Conservation (phyloP, 1,139 yeast genomes). For the Zygosaccharomyces pseudobailii region DNA sequence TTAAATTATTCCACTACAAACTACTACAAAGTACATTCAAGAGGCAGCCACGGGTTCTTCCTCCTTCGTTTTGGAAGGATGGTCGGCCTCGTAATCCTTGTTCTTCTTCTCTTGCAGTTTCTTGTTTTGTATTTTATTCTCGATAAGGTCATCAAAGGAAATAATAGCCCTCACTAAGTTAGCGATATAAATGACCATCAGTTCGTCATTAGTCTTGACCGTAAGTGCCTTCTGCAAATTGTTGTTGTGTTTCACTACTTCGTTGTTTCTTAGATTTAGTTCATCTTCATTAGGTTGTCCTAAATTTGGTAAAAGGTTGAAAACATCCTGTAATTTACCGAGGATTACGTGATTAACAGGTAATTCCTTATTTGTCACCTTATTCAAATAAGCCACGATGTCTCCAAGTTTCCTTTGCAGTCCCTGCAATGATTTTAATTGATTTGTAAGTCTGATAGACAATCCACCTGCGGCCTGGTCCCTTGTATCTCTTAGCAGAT, state of each 20-base stretch:
- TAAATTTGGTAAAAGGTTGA: constrained; percentile 86
- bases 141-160: constrained; percentile 95
- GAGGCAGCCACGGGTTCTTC: constrained; percentile 11
- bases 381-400: constrained; percentile 72
- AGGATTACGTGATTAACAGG: constrained; percentile 89
- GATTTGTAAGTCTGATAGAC: constrained; percentile 81
- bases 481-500: constrained; percentile 84
- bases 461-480: constrained; percentile 96
- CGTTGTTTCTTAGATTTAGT: constrained; percentile 25
- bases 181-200: constrained; percentile 88
- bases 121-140: constrained; percentile 85
- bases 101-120: constrained; percentile 41
- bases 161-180: constrained; percentile 90
- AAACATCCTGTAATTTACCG: constrained; percentile 91
- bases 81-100: constrained; percentile 18
- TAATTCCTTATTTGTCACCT: constrained; percentile 63
- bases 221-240: constrained; percentile 78
- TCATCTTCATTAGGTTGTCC: constrained; percentile 34
- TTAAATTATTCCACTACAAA: not conserved
- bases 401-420: constrained; percentile 75
- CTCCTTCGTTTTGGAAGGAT: constrained; percentile 22
- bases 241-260: constrained; percentile 32
- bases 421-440: constrained; percentile 82
- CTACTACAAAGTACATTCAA: not conserved
- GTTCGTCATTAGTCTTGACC: constrained; percentile 88